Evolutionary conservation across 768 basidiomycete species (phyloP), one percentile per base, ranked within the genome.

Genomic region (Boletales sp.): DNA sequence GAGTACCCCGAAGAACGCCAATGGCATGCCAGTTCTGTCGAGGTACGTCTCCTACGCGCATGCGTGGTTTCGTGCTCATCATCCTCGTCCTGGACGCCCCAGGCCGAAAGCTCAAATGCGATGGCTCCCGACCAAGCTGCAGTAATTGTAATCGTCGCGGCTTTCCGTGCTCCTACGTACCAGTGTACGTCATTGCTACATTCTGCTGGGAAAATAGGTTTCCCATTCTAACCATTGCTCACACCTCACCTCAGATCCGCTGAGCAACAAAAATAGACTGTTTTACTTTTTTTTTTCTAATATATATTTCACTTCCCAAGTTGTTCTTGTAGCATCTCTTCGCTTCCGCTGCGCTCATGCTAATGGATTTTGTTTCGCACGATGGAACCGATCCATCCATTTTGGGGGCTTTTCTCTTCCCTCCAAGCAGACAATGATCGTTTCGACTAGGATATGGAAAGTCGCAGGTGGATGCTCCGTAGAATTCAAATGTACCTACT

Each of bases 11-110:
- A 51, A 57, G 84, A 47, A 84, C 79, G 0, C 77, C 81, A 1
- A 86, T 88, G 83, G 86, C 86, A 8, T 88, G 86, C 60, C 76
- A 78, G 47, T 88, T 87, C 60, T 88, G 86, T 63, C 72, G 86
- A 65, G 82, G 86, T 83, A 53, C 19, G 34, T 34, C 13, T 34
- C 18, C 31, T 10, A 37, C 21, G 14, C 45, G 31, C n/a, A 18
- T 40, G 12, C 29, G 43, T 40, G n/a, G 41, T 41, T 21, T 32
- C 19, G 15, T 41, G 18, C 43, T 48, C 19, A 54, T 37, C 27
- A 12, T 48, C 48, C 1, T 43, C 46, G 4, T 32, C 42, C 34
- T 15, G 15, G 24, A 30, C 51, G 24, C 36, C 9, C 38, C 56
- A 87, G 85, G 81, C 6, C 75, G 85, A 52, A 87, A 87, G 65